phyloP scores from a whole-genome alignment of 129 eudicot genomes.

The Kitagawia praeruptora region DNA sequence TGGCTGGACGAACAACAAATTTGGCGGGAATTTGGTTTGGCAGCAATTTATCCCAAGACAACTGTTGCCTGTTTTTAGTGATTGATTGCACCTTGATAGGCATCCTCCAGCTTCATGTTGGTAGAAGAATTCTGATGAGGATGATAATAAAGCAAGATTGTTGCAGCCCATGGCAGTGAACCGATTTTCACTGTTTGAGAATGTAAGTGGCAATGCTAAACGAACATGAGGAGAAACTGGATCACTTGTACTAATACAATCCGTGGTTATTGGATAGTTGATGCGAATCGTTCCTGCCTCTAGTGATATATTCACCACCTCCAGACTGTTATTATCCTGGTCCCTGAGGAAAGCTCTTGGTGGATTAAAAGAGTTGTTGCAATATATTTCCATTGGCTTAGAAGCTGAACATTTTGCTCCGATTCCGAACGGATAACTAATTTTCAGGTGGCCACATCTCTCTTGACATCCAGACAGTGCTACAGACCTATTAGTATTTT shows the following conservation, averaged over 20 bases:
- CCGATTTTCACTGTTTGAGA: background rate
- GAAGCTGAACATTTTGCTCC: too few species aligned
- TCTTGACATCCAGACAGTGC: too few species aligned
- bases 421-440: too few species aligned
- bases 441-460: too few species aligned
- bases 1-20: background rate
- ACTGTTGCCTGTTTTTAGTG: background rate
- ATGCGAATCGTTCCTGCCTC: background rate
- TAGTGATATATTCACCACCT: background rate
- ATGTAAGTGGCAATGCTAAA: background rate
- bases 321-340: background rate
- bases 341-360: too few species aligned
- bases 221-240: background rate
- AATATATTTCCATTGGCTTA: too few species aligned
- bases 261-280: background rate
- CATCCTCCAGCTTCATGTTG: background rate
- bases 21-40: conserved; percentile 12
- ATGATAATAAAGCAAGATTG: background rate
- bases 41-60: conserved; percentile 14
- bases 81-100: background rate
- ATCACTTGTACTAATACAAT: background rate
- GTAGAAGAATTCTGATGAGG: too few species aligned
- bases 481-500: too few species aligned
- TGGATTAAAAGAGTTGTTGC: too few species aligned
- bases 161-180: conserved; percentile 16